Conservation (phyloP, 768 basidiomycete species). For the Crassisporium funariophilum region DNA sequence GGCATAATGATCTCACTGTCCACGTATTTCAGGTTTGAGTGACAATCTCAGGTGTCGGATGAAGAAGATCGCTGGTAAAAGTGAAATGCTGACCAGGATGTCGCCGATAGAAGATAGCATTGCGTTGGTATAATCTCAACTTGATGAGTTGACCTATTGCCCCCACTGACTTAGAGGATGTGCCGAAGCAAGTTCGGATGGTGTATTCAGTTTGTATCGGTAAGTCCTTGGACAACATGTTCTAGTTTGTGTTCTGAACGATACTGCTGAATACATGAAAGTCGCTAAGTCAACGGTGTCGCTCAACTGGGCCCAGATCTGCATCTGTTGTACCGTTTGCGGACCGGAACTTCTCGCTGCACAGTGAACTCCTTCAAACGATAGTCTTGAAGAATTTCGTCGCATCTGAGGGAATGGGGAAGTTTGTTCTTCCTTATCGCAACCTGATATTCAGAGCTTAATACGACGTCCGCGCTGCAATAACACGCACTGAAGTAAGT, state of each 20-base stretch:
- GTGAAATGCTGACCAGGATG: conserved; percentile 81
- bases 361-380: conserved; percentile 84
- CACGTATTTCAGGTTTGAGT: no score
- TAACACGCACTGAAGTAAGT: conserved; percentile 90
- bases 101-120: conserved; percentile 82
- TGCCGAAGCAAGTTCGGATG: conserved; percentile 87
- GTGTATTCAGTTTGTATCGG: conserved; percentile 89
- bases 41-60: conserved; percentile 66
- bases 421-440: conserved; percentile 40
- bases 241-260: not conserved
- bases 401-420: conserved; percentile 87
- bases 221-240: conserved; percentile 21
- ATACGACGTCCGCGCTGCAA: conserved; percentile 64
- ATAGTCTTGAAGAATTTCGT: conserved; percentile 92
- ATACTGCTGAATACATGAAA: conserved; percentile 42
- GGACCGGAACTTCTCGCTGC: conserved; percentile 50
- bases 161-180: conserved; percentile 80
- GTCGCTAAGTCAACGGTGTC: conserved; percentile 91
- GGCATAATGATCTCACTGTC: no score
- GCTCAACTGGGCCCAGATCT: conserved; percentile 61
- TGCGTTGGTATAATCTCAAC: not conserved
- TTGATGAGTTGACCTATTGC: not conserved
- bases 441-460: not conserved
- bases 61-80: conserved; percentile 87
- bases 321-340: not conserved